These are phyloP conservation scores for Aleurites moluccanus DNA, from an alignment of 441 rosid genomes.

Conservation along the genomic window DNA sequence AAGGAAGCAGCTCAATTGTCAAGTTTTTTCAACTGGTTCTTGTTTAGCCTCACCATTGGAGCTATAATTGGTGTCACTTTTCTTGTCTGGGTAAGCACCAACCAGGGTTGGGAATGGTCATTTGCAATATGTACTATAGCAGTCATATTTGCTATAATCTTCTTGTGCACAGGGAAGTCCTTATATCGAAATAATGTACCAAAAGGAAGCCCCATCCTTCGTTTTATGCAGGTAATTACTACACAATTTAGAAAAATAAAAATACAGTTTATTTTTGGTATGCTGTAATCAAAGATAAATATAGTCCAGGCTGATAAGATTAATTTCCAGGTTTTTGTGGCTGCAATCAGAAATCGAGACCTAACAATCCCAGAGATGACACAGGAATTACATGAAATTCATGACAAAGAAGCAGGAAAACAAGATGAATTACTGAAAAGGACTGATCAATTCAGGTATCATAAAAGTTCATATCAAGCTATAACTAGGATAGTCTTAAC, in stretches of 20 bases:
- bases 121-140: conserved; percentile 44
- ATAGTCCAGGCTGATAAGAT: too few species aligned
- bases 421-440: conserved; percentile 41
- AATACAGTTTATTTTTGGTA: too few species aligned
- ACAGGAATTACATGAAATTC: conserved; percentile 49
- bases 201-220: conserved; percentile 47
- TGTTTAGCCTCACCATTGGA: conserved; percentile 54
- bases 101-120: conserved; percentile 60
- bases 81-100: conserved; percentile 50
- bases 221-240: conserved; percentile 43
- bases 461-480: background rate
- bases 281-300: too few species aligned
- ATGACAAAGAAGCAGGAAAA: conserved; percentile 37
- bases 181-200: conserved; percentile 49
- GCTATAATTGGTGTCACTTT: conserved; percentile 52
- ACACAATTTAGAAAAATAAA: background rate
- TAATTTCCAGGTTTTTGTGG: conserved; percentile 45
- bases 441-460: conserved; percentile 55
- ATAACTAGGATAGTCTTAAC: background rate
- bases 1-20: conserved; percentile 44
- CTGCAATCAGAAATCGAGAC: conserved; percentile 41
- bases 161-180: conserved; percentile 47
- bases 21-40: conserved; percentile 67
- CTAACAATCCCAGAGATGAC: conserved; percentile 45
- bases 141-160: conserved; percentile 34